Evolutionary conservation across 768 basidiomycete genomes (phyloP), one percentile per base, ranked within the genome.

Genomic region (Boletus vinaceobasis): DNA sequence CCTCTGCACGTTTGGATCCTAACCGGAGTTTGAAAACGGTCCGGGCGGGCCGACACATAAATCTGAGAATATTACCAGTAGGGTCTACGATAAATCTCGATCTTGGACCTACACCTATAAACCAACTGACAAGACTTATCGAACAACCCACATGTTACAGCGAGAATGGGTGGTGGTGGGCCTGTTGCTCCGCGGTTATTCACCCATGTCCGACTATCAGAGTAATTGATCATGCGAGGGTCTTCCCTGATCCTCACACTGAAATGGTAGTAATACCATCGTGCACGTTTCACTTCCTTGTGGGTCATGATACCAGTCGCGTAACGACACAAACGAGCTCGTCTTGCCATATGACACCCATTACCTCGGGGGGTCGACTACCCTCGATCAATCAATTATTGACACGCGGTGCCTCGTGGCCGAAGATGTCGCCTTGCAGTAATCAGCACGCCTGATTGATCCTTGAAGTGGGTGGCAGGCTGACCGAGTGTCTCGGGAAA

Each of bases 241-340:
- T 48, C 8, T 40, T 57, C 56, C 65, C 54, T 50, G 56, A 65
- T 65, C 61, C 62, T 56, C 59, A 54, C 45, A 29, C 39, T 32
- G 29, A 57, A 35, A 52, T 44, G 37, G 47, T 38, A 49, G 44
- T 29, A 39, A 40, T 33, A 17, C 36, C n/a, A 48, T 19, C 11
- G 23, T 21, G 21, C 45, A 48, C 37, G 26, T 42, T 21, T 36
- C 44, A 27, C 55, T 32, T 50, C 39, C 15, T 44, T 21, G 36
- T 39, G 42, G n/a, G 38, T 44, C 45, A 33, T 43, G 3, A 35
- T 63, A 35, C 8, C 19, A 42, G 42, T 58, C 47, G 54, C 40
- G 40, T 55, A 32, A 56, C 35, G 38, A 43, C 43, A 44, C 36
- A 17, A 38, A 23, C 37, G 43, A 37, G 33, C 17, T 52, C 31